Base-by-base conservation (phyloP, 176 grass and related monocot species). In the Pontederia crassipes region DNA sequence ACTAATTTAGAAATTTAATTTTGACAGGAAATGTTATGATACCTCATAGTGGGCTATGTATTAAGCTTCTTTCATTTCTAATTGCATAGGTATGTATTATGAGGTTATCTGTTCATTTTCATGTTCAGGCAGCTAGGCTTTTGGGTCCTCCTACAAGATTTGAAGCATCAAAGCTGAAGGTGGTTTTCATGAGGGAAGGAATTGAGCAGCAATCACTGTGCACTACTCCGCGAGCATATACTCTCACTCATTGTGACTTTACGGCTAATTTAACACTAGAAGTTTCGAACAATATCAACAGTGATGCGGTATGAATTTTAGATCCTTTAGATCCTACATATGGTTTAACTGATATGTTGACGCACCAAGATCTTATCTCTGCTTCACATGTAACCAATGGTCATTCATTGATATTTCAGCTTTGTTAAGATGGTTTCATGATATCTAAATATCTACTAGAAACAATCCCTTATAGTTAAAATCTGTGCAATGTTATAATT, bases 191-290 rank as follows among this genome's bases (percentile, higher is more conserved):
- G 53, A 72, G 73, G 8, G 77, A 72, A 52, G 79, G 86, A 52
- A 54, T 68, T 28, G 62, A 27, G 63, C 67, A 28, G n/a, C 64
- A 70, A 51, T 48, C 67, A 46, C 83, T 90, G 15, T 60, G 58
- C 67, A 74, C 58, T 27, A 66, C 17, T 80, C 83, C 80, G 7
- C 50, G 86, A 55, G 86, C 86, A 16, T 96, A 96, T 71, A 87
- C 86, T 10, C 86, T 96, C 29, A 90, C 81, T 50, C 86, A 96
- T 73, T 96, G 86, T 69, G 91, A 96, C 78, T 87, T 86, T 49
- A 90, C 86, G 18, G 91, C 91, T 2, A 90, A 96, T 71, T 60
- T 96, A 11, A 90, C 91, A 16, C 69, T 96, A 46, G 83, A 72
- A 2, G 78, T 96, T 17, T 85, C 86, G 20, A 78, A 77, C 27